These are phyloP conservation scores for Setomelanomma holmii DNA, from an alignment of 2,329 filamentous ascomycete species.

Conservation along the genomic window DNA sequence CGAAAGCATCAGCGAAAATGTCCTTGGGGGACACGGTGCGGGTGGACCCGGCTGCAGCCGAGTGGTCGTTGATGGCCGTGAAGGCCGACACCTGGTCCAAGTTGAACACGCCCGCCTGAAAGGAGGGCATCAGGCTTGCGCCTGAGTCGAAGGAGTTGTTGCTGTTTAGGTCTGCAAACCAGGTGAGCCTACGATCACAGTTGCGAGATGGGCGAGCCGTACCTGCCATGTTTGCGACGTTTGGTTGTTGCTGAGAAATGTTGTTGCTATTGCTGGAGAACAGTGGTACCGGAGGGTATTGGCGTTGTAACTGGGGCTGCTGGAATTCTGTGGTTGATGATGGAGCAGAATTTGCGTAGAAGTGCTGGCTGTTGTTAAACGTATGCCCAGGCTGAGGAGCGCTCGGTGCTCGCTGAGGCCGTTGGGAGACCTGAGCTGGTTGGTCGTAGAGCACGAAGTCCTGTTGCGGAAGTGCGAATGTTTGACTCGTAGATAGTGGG, in stretches of 20 bases:
- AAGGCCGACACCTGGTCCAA: constrained; percentile 48
- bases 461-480: constrained; percentile 61
- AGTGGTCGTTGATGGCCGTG: constrained; percentile 55
- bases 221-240: constrained; percentile 50
- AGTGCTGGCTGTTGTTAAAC: constrained; percentile 66
- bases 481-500: constrained; percentile 54
- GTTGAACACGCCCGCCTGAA: constrained; percentile 40
- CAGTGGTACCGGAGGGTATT: constrained; percentile 74
- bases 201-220: constrained; percentile 26
- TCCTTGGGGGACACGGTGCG: constrained; percentile 85
- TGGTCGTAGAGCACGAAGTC: constrained; percentile 81
- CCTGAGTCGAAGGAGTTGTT: constrained; percentile 55
- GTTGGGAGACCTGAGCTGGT: constrained; percentile 51
- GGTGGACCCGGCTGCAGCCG: constrained; percentile 44
- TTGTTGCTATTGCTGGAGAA: constrained; percentile 68
- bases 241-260: constrained; percentile 52
- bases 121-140: constrained; percentile 55
- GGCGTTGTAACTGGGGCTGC: constrained; percentile 58
- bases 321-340: constrained; percentile 66
- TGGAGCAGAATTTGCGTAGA: constrained; percentile 73
- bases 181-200: constrained; percentile 36
- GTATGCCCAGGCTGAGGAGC: constrained; percentile 62
- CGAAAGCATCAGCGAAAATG: constrained; percentile 72
- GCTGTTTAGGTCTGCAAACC: constrained; percentile 44
- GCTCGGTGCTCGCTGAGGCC: constrained; percentile 59